Conservation (phyloP, 768 basidiomycete genomes). For the Artomyces pyxidatus region DNA sequence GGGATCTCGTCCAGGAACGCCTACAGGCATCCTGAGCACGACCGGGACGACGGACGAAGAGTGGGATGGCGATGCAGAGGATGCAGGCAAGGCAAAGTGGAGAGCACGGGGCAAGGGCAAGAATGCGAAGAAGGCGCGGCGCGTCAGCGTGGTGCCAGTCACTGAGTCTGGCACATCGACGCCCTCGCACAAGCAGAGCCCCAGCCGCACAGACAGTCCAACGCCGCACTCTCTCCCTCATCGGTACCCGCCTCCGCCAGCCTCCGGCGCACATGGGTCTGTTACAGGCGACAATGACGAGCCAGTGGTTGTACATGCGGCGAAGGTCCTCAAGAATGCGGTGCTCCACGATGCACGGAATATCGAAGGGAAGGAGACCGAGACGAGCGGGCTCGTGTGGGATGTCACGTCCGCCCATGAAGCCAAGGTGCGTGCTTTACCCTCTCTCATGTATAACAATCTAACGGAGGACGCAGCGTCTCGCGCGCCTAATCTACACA, state of each 20-base stretch:
- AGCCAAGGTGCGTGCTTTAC: constrained; percentile 44
- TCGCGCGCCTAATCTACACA: constrained; percentile 60
- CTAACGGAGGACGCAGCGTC: constrained; percentile 32
- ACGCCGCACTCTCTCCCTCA: too few species aligned
- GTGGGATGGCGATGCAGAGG: constrained; percentile 23
- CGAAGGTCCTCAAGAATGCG: constrained; percentile 58
- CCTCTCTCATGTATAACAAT: neutral
- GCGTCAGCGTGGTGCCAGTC: neutral
- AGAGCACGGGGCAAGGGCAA: constrained; percentile 25
- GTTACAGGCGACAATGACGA: constrained; percentile 28
- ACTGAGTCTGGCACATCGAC: constrained; percentile 10
- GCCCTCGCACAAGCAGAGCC: neutral
- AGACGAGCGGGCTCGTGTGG: constrained; percentile 38
- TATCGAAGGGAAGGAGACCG: constrained; percentile 40
- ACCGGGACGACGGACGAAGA: neutral
- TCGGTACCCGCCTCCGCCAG: constrained; percentile 33
- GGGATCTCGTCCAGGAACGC: neutral
- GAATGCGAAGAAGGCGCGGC: constrained; percentile 12
- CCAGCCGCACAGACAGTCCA: neutral
- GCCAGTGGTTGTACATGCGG: constrained; percentile 45
- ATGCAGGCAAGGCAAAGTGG: constrained; percentile 19
- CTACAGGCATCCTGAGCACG: neutral
- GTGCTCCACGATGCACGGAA: constrained; percentile 73
- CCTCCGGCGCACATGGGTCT: constrained; percentile 1
- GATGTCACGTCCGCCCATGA: constrained; percentile 50